Base-by-base conservation (phyloP, 352 stramenopile genomes). In the Globisporangium abappressorium region DNA sequence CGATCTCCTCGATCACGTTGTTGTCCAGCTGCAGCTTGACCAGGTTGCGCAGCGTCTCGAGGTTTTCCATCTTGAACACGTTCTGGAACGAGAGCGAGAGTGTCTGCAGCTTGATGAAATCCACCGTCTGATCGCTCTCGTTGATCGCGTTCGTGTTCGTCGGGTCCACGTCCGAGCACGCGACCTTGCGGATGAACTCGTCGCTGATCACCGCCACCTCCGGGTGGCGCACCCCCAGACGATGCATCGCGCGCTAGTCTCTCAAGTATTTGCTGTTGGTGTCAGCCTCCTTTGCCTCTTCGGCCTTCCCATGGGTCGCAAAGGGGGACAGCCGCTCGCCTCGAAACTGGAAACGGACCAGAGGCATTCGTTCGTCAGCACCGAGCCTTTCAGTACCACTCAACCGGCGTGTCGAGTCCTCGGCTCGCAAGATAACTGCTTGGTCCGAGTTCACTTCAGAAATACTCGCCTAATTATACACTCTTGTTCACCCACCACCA, bases 21-120 rank as follows among this genome's bases (percentile, higher is more conserved):
- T 98, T 98, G 72, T 98, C 95, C 18, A 98, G 81, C 75, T 96
- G 96, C 22, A 98, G 81, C 70, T 92, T 97, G 3, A 90, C 88
- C 36, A 98, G 77, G 46, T 86, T 76, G 9, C 89, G 82, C 72
- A 98, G 80, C 26, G 93, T 97, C 67, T 96, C 78, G 65, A 98
- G 82, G 72, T 98, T 98, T 66, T 97, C 94, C 75, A 98, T 97
- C 68, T 95, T 93, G 57, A 96, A 92, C 47, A 98, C 84, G 77
- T 97, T 97, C 70, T 96, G 90, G 72, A 98, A 98, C 36, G 91
- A 98, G 24, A 98, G 77, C 53, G 87, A 84, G 22, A 98, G 77
- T 46, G 85, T 82, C 55, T 85, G 60, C 26, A 95, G 74, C 56
- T 87, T 87, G 63, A 83, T 70, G 69, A 94, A 94, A 68, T 94